phyloP scores from a whole-genome alignment of 2,329 filamentous ascomycete species.

The Lachnellula suecica region DNA sequence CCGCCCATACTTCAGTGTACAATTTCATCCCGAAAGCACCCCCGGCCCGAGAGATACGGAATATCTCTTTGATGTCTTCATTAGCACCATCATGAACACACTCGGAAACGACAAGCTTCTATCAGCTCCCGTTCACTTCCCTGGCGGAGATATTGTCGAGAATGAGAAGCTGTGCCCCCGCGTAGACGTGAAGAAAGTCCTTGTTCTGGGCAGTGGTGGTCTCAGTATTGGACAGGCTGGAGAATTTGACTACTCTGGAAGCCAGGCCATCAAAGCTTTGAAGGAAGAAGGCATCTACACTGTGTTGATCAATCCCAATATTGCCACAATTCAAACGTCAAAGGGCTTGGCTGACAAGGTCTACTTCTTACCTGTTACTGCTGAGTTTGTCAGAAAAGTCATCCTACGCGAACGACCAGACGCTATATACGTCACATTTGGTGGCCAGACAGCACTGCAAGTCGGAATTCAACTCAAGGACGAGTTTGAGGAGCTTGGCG shows the following conservation, averaged over 20 bases:
- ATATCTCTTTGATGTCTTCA: constrained; percentile 95
- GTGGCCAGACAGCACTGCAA: constrained; percentile 93
- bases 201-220: constrained; percentile 91
- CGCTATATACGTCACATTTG: constrained; percentile 96
- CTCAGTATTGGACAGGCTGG: constrained; percentile 96
- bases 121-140: constrained; percentile 76
- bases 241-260: constrained; percentile 98
- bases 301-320: constrained; percentile 97
- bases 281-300: constrained; percentile 99
- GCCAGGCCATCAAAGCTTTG: constrained; percentile 95
- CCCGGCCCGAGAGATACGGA: constrained; percentile 95
- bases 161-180: constrained; percentile 75
- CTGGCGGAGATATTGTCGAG: constrained; percentile 77
- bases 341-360: constrained; percentile 98
- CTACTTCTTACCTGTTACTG: constrained; percentile 95
- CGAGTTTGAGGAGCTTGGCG: constrained; percentile 88
- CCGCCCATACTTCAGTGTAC: constrained; percentile 97
- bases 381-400: constrained; percentile 96
- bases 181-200: constrained; percentile 88
- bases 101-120: constrained; percentile 67
- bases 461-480: constrained; percentile 98
- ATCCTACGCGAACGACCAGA: constrained; percentile 93
- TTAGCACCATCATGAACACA: constrained; percentile 76
- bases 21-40: constrained; percentile 97
- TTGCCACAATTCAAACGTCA: constrained; percentile 97